A percentile compares a stretch with the other conserved stretches of the same genome.
These are phyloP conservation scores for Lanzia echinophila DNA, from an alignment of 2,329 filamentous ascomycete genomes.

Conservation along the genomic window DNA sequence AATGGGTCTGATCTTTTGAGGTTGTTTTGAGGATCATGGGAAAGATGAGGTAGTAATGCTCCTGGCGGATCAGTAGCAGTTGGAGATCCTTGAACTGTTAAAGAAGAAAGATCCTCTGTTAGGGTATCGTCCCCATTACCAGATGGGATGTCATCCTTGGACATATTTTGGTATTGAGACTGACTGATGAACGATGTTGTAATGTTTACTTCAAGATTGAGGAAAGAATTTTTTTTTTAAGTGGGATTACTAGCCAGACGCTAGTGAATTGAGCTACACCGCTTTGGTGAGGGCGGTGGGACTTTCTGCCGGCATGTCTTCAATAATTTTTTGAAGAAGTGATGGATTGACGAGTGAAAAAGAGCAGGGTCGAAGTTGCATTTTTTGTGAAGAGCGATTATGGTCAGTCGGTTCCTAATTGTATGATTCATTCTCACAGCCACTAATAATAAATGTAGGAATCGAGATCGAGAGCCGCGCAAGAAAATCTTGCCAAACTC, in stretches of 20 bases:
- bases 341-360: no score
- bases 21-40: constrained; percentile 49
- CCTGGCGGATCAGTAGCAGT: constrained; percentile 16
- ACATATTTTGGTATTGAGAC: not conserved
- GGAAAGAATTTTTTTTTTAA: not conserved
- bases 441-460: constrained; percentile 14
- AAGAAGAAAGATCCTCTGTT: constrained; percentile 1
- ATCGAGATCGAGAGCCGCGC: constrained; percentile 27
- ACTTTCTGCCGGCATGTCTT: not conserved
- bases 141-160: not conserved
- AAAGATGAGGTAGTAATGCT: constrained; percentile 24
- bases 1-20: constrained; percentile 88
- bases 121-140: not conserved
- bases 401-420: not conserved
- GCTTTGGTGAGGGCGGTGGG: not conserved
- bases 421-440: not conserved
- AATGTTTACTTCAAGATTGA: not conserved
- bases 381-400: not conserved
- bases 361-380: not conserved
- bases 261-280: not conserved
- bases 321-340: no score
- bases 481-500: constrained; percentile 28
- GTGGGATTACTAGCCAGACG: not conserved
- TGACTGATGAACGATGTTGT: no score
- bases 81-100: constrained; percentile 17